Evolutionary conservation across 805 yeast genomes (phyloP).

Genomic region (Candida railenensis): DNA sequence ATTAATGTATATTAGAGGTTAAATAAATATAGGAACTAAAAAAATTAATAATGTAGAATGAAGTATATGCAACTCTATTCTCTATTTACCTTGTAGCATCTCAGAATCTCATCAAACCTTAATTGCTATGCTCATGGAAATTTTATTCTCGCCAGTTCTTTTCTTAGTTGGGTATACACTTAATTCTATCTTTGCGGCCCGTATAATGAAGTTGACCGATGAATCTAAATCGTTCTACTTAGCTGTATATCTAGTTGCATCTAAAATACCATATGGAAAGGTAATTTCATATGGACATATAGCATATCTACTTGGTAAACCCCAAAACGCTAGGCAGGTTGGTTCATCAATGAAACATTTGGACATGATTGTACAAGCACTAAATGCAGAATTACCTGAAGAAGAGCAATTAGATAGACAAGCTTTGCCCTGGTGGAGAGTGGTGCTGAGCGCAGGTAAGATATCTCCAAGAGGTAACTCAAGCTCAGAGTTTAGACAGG

Average conservation of each 20-base stretch:
- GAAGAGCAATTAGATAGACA: slow-evolving; percentile 10
- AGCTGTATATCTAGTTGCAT: slow-evolving; percentile 56
- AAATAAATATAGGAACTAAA: background rate
- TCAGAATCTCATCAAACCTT: too few species aligned
- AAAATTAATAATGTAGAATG: background rate
- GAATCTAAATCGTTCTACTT: slow-evolving; percentile 58
- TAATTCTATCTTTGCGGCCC: background rate
- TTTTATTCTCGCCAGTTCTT: background rate
- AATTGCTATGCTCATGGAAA: too few species aligned
- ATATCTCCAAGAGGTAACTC: slow-evolving; percentile 52
- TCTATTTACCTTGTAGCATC: too few species aligned
- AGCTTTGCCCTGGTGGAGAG: slow-evolving; percentile 81
- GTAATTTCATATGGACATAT: slow-evolving; percentile 78
- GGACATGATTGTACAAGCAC: slow-evolving; percentile 18
- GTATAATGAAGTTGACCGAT: slow-evolving; percentile 26
- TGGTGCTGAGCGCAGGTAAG: slow-evolving; percentile 60
- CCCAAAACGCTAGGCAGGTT: slow-evolving; percentile 70
- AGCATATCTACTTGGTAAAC: slow-evolving; percentile 60
- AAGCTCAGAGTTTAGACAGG: slow-evolving; percentile 47
- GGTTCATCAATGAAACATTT: slow-evolving; percentile 65
- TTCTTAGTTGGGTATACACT: background rate
- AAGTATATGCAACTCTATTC: too few species aligned
- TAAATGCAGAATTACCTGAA: slow-evolving; percentile 18
- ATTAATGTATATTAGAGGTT: slow-evolving; percentile 3
- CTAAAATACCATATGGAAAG: slow-evolving; percentile 56